Evolutionary conservation across 331 rosid genomes (phyloP).

Genomic region (Acacia concinna): DNA sequence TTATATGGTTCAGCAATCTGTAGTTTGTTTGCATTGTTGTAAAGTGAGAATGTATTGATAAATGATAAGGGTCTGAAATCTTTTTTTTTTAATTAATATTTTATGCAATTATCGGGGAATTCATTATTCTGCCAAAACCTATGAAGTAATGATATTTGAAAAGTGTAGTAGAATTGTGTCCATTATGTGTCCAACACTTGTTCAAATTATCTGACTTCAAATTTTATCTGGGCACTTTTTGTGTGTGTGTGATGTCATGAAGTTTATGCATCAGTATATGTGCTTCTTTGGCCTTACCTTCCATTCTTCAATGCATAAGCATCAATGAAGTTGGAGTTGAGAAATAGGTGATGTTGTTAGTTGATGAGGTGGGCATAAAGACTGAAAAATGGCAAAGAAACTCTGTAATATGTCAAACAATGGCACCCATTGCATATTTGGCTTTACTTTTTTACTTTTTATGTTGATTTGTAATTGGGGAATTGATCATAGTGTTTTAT

Average conservation of each 20-base stretch:
- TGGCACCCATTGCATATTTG: neutral
- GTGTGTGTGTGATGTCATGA: neutral
- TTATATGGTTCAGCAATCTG: constrained; percentile 7
- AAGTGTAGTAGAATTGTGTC: neutral
- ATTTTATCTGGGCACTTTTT: neutral
- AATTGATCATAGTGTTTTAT: constrained; percentile 17
- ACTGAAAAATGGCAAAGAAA: neutral
- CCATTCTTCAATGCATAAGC: neutral
- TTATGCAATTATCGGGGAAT: neutral
- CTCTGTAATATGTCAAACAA: neutral
- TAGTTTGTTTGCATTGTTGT: constrained; percentile 7
- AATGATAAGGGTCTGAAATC: neutral
- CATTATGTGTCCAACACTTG: neutral
- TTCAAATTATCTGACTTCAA: neutral
- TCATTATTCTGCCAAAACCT: neutral
- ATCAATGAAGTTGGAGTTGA: neutral
- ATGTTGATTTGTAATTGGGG: neutral
- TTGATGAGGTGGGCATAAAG: constrained; percentile 13
- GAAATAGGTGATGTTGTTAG: constrained; percentile 23
- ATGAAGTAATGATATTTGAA: neutral
- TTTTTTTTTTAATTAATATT: neutral
- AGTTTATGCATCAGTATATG: neutral
- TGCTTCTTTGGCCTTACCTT: neutral
- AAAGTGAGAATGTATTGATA: neutral
- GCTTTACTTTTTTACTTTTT: neutral